phyloP scores from a whole-genome alignment of 306 rosid species.

The Cucumis sativus region DNA sequence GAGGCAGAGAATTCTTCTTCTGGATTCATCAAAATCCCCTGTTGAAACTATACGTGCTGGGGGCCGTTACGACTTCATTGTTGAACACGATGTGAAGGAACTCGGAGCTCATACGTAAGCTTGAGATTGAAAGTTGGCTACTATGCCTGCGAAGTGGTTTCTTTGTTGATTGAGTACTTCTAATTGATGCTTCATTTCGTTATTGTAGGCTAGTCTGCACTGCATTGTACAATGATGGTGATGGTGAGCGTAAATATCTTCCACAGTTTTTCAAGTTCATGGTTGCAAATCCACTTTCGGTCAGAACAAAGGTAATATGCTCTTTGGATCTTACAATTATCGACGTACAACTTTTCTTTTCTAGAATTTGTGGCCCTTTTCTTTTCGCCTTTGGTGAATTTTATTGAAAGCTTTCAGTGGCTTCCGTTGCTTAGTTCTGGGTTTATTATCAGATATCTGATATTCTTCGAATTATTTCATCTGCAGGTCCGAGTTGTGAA shows the following conservation, averaged over 20 bases:
- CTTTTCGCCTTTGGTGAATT: not conserved
- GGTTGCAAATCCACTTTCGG: constrained; percentile 91
- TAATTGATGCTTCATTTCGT: not conserved
- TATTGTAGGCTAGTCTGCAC: constrained; percentile 76
- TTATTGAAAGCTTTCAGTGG: not conserved
- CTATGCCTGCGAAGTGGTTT: not conserved
- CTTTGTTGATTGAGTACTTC: constrained; percentile 1
- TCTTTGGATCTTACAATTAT: not conserved
- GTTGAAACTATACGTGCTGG: constrained; percentile 88
- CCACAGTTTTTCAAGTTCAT: constrained; percentile 95
- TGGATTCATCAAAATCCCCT: constrained; percentile 82
- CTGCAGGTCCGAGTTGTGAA: constrained; percentile 92
- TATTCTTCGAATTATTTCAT: constrained; percentile 8
- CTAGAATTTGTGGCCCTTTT: not conserved
- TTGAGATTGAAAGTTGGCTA: not conserved
- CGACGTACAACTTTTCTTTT: not conserved
- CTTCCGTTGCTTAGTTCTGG: constrained; percentile 1
- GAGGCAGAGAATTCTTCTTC: constrained; percentile 78
- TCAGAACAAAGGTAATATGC: constrained; percentile 71
- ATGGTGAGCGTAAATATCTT: constrained; percentile 88
- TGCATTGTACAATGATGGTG: constrained; percentile 84
- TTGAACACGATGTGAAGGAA: constrained; percentile 93
- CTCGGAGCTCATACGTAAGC: constrained; percentile 95
- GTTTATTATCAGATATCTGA: not conserved
- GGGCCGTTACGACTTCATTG: constrained; percentile 93